Evolutionary conservation across 495 filamentous ascomycete genomes (phyloP), one percentile per base, ranked within the genome.

Genomic region (Corynascus novoguineensis): DNA sequence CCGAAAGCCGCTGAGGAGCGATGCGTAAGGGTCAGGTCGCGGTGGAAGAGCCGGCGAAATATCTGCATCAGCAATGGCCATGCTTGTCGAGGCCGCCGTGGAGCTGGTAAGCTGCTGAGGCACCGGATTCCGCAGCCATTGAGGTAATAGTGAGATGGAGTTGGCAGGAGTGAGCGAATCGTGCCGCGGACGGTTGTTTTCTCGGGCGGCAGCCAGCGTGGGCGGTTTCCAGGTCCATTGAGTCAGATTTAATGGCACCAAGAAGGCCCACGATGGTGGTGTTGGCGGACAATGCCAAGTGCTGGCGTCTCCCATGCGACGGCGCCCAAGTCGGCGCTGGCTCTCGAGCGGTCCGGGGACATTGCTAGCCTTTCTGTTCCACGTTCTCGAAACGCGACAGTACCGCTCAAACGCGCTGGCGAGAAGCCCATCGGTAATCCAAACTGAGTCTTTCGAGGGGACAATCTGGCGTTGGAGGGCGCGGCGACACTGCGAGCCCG

Each of bases 161-260:
- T 41, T 27, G 21, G 10, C 19, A 3, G 22, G 12, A 3, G 10
- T 9, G 19, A 11, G 2, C 6, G 42, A 46, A 34, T 45, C 46
- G 22, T 31, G 17, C 14, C 25, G 27, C n/a, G 25, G 27, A 11
- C 21, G 31, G 32, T 0, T 48, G 14, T 28, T 47, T 38, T 47
- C 56, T 21, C 21, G 27, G 22, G 17, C 10, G 12, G 19, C 24
- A 5, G 29, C 15, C 1, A 58, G 53, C 4, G 65, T 70, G 17
- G 79, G 79, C 10, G 79, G 68, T 28, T 73, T 65, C 78, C 78
- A 82, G 37, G 68, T 62, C 76, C 78, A 82, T 60, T 73, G 65
- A 14, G 71, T 73, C 17, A 76, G 45, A 50, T 77, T 68, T 3
- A 71, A 34, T 14, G 71, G 58, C 42, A 64, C 63, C 25, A 71